Evolutionary conservation across 1,139 yeast genomes (phyloP).

Genomic region (Candida labiduridarum): DNA sequence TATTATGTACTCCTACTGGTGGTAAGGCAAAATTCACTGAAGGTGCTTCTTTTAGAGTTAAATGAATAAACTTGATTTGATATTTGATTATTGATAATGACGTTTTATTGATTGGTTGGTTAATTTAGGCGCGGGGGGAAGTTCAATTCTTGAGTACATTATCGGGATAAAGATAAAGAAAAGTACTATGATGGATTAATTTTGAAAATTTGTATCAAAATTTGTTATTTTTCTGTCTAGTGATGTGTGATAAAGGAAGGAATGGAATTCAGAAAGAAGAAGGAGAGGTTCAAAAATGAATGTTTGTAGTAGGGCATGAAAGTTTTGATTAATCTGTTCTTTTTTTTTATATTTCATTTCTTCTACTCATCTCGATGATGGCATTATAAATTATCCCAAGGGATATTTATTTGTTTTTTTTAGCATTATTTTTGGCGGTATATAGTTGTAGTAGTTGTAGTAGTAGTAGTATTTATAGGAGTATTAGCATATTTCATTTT

Average conservation of each 20-base stretch:
- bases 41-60: constrained; percentile 99
- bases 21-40: constrained; percentile 99
- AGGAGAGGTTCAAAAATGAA: neutral
- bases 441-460: constrained; percentile 1
- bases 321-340: neutral
- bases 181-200: constrained; percentile 8
- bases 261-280: neutral
- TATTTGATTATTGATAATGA: neutral
- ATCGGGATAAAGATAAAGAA: neutral
- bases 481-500: neutral
- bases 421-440: neutral
- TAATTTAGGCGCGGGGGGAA: no score
- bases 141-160: constrained; percentile 10
- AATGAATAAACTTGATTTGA: constrained; percentile 52
- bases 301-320: constrained; percentile 8
- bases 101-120: neutral
- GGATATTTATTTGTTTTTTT: neutral
- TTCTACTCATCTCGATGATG: constrained; percentile 7
- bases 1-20: constrained; percentile 98
- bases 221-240: constrained; percentile 5
- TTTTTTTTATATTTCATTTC: neutral
- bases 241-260: neutral
- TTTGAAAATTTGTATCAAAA: neutral
- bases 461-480: neutral
- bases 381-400: neutral